Evolutionary conservation across 2,329 filamentous ascomycete species (phyloP), one percentile per base, ranked within the genome.

Genomic region (Colletotrichum sp.): DNA sequence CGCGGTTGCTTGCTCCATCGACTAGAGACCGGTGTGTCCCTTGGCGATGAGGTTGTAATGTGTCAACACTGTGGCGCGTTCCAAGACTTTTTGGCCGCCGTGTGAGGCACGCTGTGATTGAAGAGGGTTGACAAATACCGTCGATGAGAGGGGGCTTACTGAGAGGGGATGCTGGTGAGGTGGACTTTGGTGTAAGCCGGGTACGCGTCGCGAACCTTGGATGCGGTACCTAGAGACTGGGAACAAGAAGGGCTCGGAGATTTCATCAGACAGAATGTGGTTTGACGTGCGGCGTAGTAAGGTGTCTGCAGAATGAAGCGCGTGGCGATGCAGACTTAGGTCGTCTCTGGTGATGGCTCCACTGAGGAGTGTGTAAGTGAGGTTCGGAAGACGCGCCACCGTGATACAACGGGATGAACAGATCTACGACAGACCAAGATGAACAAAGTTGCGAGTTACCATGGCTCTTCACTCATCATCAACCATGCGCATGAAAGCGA

Each of bases 281-380:
- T 52, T 13, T 52, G 44, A 22, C 11, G 11, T 22, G 11, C n/a
- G 3, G 44, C n/a, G n/a, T 52, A 52, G 44, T 52, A 52, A 52
- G 44, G 1, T 52, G n/a, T 2, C 44, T 13, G 9, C 2, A 52
- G n/a, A 0, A 0, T 52, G 19, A 11, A 22, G 11, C 3, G n/a
- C 4, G 44, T 22, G 44, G 44, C 44, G 44, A 52, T 22, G 44
- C 44, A 52, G n/a, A 52, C n/a, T 22, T 3, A 1, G 11, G n/a
- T 3, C 19, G 1, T 0, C 1, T 13, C 44, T 52, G 44, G 11
- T 13, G 44, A 52, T 22, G 44, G 44, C 44, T 52, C 44, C n/a
- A 52, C 44, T 22, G n/a, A 3, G 44, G 44, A 52, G 44, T 22
- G 44, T 48, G 44, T 52, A 52, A 52, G 44, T 52, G 44, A 52